A percentile compares a stretch with the other conserved stretches of the same genome.
Conservation (phyloP, 257 asterid genomes). For the Gentiana straminea region DNA sequence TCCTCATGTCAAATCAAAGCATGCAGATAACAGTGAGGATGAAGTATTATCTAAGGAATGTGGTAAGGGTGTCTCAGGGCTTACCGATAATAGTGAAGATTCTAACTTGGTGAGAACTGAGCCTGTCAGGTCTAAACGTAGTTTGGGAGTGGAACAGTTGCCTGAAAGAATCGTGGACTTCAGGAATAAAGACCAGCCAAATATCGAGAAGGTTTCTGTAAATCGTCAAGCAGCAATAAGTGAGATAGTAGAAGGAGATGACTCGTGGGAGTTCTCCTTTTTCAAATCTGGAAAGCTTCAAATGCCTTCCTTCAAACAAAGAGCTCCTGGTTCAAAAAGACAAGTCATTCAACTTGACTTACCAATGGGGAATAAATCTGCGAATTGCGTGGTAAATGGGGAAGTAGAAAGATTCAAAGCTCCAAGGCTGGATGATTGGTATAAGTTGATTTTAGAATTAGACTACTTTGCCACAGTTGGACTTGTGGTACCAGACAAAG, state of each 20-base stretch:
- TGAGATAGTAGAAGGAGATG: slow-evolving; percentile 42
- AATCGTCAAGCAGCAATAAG: slow-evolving; percentile 22
- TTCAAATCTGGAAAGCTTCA: slow-evolving; percentile 53
- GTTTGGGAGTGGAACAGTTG: slow-evolving; percentile 22
- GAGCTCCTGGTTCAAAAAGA: slow-evolving; percentile 53
- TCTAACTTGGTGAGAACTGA: slow-evolving; percentile 9
- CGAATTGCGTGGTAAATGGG: slow-evolving; percentile 38
- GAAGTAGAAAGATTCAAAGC: slow-evolving; percentile 63
- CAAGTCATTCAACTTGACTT: slow-evolving; percentile 73
- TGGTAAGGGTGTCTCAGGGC: slow-evolving; percentile 18
- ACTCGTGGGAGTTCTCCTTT: slow-evolving; percentile 62
- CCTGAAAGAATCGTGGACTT: slow-evolving; percentile 19
- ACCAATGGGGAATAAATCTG: slow-evolving; percentile 47
- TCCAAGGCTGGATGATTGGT: slow-evolving; percentile 91
- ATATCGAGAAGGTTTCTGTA: slow-evolving; percentile 22
- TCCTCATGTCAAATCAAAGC: slow-evolving; percentile 27
- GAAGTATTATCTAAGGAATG: slow-evolving; percentile 13
- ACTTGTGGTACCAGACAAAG: slow-evolving; percentile 43
- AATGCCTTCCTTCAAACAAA: slow-evolving; percentile 37
- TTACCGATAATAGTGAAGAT: slow-evolving; percentile 24
- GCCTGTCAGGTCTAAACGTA: slow-evolving; percentile 22
- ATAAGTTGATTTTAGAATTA: slow-evolving; percentile 62
- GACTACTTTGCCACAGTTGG: slow-evolving; percentile 83
- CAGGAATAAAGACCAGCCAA: slow-evolving; percentile 26
- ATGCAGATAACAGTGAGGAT: slow-evolving; percentile 21